phyloP scores from a whole-genome alignment of 768 basidiomycete species.

The Tulasnella sp. region DNA sequence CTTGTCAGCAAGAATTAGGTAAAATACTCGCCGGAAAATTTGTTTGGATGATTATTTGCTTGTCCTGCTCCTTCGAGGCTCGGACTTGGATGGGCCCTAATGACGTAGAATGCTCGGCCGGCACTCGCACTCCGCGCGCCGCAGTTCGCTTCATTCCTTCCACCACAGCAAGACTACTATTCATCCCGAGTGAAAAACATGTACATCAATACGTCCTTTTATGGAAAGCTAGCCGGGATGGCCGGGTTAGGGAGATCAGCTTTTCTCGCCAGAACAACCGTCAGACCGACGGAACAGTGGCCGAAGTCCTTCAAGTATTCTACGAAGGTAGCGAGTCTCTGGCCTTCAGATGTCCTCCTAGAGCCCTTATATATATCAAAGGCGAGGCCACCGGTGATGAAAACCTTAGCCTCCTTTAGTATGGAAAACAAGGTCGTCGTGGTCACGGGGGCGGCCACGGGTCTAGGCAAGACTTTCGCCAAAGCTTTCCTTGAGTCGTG shows the following conservation, averaged over 20 bases:
- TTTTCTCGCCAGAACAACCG: neutral
- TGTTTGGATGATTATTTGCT: neutral
- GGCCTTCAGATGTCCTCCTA: too few species aligned
- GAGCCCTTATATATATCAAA: too few species aligned
- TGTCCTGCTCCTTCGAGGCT: too few species aligned
- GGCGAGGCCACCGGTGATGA: too few species aligned
- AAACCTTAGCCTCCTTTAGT: neutral
- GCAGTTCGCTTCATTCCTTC: neutral
- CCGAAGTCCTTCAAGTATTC: neutral
- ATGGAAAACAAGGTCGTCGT: conserved; percentile 60
- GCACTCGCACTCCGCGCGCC: too few species aligned
- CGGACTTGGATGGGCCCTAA: too few species aligned
- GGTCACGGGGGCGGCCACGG: conserved; percentile 88
- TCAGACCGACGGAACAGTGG: neutral
- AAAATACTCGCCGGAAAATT: neutral
- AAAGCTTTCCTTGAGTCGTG: conserved; percentile 82
- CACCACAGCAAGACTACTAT: neutral
- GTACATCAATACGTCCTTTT: neutral
- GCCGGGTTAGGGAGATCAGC: neutral
- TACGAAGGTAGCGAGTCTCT: neutral
- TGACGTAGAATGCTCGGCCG: too few species aligned
- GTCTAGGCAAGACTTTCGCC: conserved; percentile 85
- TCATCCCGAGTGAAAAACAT: neutral
- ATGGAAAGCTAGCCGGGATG: neutral
- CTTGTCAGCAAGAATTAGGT: neutral